Evolutionary conservation across 2,329 filamentous ascomycete species (phyloP), one percentile per base, ranked within the genome.

Genomic region (Colletotrichum liaoningense): DNA sequence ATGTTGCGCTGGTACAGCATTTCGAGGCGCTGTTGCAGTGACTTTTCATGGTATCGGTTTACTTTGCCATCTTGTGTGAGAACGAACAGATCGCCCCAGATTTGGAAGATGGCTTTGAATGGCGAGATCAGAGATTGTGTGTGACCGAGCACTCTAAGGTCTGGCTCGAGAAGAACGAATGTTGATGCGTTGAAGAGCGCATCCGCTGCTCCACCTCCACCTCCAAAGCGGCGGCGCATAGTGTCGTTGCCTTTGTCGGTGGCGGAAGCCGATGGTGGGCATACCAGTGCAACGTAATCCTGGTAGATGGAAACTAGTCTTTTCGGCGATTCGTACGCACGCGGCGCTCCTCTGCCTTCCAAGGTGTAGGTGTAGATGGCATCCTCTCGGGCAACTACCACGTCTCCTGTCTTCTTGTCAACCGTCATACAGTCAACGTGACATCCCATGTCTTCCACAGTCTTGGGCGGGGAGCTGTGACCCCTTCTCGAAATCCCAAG

Each of bases 361-460:
- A 93, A 85, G 0, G 93, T 94, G 83, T 98, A 99, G 72, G 94
- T 95, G 83, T 98, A 98, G 67, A 99, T 93, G 8, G 96, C 97
- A 88, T 99, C 97, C 77, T 98, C 95, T 74, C 97, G 88, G 1
- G 93, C 97, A n/a, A 99, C 93, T 3, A 99, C 90, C 24, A 99
- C 92, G 76, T 98, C 94, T 5, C 93, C 94, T 0, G 92, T 93
- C 74, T 90, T 88, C 74, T 89, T 91, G 81, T 98, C 95, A 14
- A 96, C 88, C 0, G 95, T 94, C 94, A 99, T 98, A 82, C 97
- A 99, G 1, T 95, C 95, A n/a, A 97, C 91, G 12, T 91, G 95
- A 79, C 96, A 98, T 2, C 97, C 97, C 22, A 90, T 88, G 79
- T 98, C 95, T 80, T 98, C 97, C 22, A 98, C 88, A 0, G 94